Evolutionary conservation across 768 basidiomycete species (phyloP), one percentile per base, ranked within the genome.

Genomic region (Leccinum barrowsii): DNA sequence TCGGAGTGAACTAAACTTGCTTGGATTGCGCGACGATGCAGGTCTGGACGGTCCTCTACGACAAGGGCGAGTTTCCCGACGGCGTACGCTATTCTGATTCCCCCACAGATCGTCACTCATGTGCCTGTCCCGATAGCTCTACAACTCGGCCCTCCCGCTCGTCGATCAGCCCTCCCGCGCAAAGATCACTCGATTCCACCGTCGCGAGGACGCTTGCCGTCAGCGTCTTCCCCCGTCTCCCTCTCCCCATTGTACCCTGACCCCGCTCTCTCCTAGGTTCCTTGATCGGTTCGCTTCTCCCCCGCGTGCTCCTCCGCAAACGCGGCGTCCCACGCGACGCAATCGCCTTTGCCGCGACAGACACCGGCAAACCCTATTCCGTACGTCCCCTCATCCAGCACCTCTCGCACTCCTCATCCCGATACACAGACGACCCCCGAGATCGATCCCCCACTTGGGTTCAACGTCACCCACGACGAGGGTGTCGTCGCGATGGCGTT

Each of bases 381-480:
- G 91, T 82, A 65, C 68, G 86, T 79, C 28, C 32, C 0, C 15
- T 24, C 42, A 28, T 37, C 5, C 32, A 42, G 55, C 40, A 51
- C 35, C 8, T 37, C n/a, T 48, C n/a, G 50, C 51, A 42, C 40
- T 10, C 40, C n/a, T 42, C 40, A n/a, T 34, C n/a, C 40, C 59
- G 12, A n/a, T 28, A n/a, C 34, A 11, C 66, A 86, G 85, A 76
- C 74, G 4, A 74, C 78, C 7, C 75, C 78, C 24, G 71, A 65
- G 13, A 53, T 80, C 59, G 66, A 78, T 58, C 81, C 81, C n/a
- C 80, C 83, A 2, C 77, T 94, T 46, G 89, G 80, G 0, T 94
- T 82, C 76, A 94, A 94, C 69, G 77, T 94, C 54, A 84, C 91
- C 21, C 92, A 94, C 68, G 92, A 94, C 70, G 87, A 85, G 65